Base-by-base conservation (phyloP, 495 filamentous ascomycete genomes). In the Cetradonia linearis region DNA sequence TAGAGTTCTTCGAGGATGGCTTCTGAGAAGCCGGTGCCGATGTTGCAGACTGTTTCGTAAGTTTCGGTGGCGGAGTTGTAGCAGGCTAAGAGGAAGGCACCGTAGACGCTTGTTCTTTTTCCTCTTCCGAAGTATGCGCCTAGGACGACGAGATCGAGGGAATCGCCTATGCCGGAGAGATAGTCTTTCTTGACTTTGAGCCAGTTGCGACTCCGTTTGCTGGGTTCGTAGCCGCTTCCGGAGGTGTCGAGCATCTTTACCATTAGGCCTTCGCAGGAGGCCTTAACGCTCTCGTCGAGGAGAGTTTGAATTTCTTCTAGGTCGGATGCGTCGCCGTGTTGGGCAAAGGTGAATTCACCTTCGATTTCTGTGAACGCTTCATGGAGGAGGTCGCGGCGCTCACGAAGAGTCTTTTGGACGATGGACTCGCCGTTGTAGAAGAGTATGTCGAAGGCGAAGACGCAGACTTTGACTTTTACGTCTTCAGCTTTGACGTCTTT, bases 151-250 rank as follows among this genome's bases (percentile, higher is more conserved):
- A 98, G 85, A 69, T 98, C 93, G 16, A 98, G 84, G 3, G 91
- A 96, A 75, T 98, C 93, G 58, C 93, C 93, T 13, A 95, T 82
- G 53, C 92, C 91, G 11, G 84, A 74, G 56, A 98, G 86, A 73
- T 98, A 98, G 67, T 98, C 93, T 70, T 98, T 98, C 67, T 98
- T 98, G 69, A 88, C 89, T 81, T 98, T 98, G 34, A 98, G 83
- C 93, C 93, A 98, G 66, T 98, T 98, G 30, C 90, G 87, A 77
- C 86, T 91, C 50, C 93, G 85, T 71, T 94, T 95, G 70, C 86
- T 90, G 4, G 93, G 93, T 76, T 97, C 91, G 65, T 98, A 98
- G 62, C 87, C 86, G 67, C 87, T 92, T 70, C 95, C 90, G 0
- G 79, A 72, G 2, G 92, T 95, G 67, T 96, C 90, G 56, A 98